Evolutionary conservation across 257 asterid species (phyloP).

Genomic region (Solanum gandarillasii): DNA sequence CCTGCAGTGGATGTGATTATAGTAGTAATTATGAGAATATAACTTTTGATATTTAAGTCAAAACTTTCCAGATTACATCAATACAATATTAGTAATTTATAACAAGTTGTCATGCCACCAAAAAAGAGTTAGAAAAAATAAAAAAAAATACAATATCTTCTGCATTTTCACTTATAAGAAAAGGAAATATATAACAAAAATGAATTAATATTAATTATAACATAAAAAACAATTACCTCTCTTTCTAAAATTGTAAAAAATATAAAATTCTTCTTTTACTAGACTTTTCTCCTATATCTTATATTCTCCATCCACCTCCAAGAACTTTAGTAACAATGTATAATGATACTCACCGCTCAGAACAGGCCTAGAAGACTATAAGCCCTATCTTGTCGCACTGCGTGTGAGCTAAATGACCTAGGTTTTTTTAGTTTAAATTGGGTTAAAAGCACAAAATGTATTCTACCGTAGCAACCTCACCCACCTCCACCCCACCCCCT

Average conservation of each 20-base stretch:
- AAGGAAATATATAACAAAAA: not conserved
- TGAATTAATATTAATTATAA: not conserved
- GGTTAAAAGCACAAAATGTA: too few species aligned
- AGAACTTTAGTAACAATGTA: too few species aligned
- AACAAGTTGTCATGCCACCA: not conserved
- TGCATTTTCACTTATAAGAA: not conserved
- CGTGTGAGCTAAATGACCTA: too few species aligned
- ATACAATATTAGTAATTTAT: too few species aligned
- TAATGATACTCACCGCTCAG: too few species aligned
- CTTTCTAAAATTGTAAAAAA: not conserved
- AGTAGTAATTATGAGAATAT: not conserved
- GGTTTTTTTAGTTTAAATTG: too few species aligned
- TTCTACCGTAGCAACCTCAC: not conserved
- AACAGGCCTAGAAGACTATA: too few species aligned
- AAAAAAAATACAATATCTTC: not conserved
- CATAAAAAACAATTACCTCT: not conserved
- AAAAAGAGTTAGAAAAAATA: too few species aligned
- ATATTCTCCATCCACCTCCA: too few species aligned
- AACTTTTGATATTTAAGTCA: not conserved
- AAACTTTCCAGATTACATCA: not conserved
- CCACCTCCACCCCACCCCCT: not conserved
- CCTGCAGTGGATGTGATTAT: not conserved
- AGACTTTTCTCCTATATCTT: not conserved
- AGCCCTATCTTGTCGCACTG: too few species aligned
- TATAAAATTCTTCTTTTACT: not conserved